Percentiles rank a stretch among this genome's conserved stretches.
Conservation (phyloP, 2,329 filamentous ascomycete genomes). For the Colletotrichum phormii region DNA sequence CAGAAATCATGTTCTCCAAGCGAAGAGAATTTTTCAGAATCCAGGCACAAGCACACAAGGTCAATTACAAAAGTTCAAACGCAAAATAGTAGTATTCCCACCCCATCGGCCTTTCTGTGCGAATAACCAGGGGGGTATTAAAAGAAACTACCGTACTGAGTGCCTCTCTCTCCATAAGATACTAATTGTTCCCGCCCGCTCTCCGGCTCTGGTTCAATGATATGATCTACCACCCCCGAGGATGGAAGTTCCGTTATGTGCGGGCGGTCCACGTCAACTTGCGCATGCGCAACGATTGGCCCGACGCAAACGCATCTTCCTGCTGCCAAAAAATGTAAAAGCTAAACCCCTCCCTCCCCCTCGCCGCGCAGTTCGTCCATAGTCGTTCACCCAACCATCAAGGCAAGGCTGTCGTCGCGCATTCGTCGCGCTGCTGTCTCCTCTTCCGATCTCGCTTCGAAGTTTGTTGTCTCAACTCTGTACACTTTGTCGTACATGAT, state of each 20-base stretch:
- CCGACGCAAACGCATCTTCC: slow-evolving; percentile 19
- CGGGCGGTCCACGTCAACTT: slow-evolving; percentile 24
- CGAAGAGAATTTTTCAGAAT: background rate
- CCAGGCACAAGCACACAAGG: background rate
- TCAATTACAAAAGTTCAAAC: background rate
- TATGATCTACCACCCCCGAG: slow-evolving; percentile 21
- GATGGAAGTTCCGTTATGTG: background rate
- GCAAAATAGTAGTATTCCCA: background rate
- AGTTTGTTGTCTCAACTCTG: slow-evolving; percentile 7
- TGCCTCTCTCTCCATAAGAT: background rate
- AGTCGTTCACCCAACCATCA: slow-evolving; percentile 29
- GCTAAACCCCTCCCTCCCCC: background rate
- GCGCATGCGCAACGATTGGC: slow-evolving; percentile 16
- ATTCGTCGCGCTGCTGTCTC: slow-evolving; percentile 9
- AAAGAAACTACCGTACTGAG: slow-evolving; percentile 21
- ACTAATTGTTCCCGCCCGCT: background rate
- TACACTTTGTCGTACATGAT: slow-evolving; percentile 29
- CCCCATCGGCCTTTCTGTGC: slow-evolving; percentile 6
- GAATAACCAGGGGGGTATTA: slow-evolving; percentile 28
- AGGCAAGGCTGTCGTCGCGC: slow-evolving; percentile 31
- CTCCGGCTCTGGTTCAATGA: slow-evolving; percentile 10
- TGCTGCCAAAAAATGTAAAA: slow-evolving; percentile 22
- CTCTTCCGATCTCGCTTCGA: slow-evolving; percentile 22
- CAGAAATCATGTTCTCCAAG: no score
- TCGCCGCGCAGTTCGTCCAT: slow-evolving; percentile 27